phyloP scores from a whole-genome alignment of 2,329 filamentous ascomycete species.

The Camptophora hylomeconis region DNA sequence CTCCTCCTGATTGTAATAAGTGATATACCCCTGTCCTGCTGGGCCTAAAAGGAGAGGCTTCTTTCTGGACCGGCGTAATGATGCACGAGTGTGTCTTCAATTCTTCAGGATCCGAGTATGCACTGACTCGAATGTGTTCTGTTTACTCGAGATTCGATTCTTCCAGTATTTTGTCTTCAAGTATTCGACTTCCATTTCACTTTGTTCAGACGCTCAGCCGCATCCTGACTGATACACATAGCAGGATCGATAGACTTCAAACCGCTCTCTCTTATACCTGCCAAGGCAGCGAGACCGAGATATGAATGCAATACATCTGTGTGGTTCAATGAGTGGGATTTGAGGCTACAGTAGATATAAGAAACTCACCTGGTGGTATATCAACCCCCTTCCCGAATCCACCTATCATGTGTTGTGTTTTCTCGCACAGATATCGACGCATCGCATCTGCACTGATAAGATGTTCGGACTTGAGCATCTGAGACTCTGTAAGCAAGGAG shows the following conservation, averaged over 20 bases:
- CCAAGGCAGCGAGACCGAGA: constrained; percentile 69
- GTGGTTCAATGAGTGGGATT: constrained; percentile 29
- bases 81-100: too few species aligned
- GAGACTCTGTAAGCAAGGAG: constrained; percentile 13
- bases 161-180: not conserved
- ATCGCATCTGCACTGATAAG: constrained; percentile 49
- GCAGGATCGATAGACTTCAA: constrained; percentile 61
- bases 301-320: constrained; percentile 75
- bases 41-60: too few species aligned
- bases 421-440: constrained; percentile 67
- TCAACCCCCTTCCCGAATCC: constrained; percentile 65
- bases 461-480: constrained; percentile 46
- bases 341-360: constrained; percentile 27
- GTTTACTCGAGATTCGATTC: too few species aligned
- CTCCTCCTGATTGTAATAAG: too few species aligned
- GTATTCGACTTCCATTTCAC: constrained; percentile 25
- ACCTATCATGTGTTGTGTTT: constrained; percentile 76
- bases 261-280: constrained; percentile 55
- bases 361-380: constrained; percentile 47
- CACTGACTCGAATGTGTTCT: too few species aligned
- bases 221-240: constrained; percentile 56
- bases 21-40: too few species aligned
- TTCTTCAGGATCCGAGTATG: too few species aligned
- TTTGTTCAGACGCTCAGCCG: constrained; percentile 26
- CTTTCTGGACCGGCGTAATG: too few species aligned